Base-by-base conservation (phyloP, 1,284 basidiomycete species). In the Rhizoctonia solani region DNA sequence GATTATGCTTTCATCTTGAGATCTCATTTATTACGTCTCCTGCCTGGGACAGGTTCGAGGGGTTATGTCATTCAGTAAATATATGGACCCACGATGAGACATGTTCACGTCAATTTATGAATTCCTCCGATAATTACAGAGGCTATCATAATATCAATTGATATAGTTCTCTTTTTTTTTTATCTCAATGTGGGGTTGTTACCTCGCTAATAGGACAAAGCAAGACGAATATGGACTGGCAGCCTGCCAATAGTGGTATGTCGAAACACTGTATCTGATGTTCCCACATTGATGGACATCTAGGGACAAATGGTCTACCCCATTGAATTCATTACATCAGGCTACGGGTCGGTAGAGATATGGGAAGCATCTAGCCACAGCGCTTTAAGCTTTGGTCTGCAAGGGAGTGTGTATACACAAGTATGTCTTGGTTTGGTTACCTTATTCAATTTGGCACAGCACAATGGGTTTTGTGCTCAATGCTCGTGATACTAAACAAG, bases 281-380 rank as follows among this genome's bases (percentile, higher is more conserved):
- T 61, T 61, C 58, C 47, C 58, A 61, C 58, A 61, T 34, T 50
- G 58, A 61, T 61, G 29, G 23, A 14, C 44, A 61, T 61, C 58
- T 39, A 9, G 58, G 32, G 47, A 37, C 34, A 46, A 49, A 21
- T 13, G 32, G 14, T 16, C 14, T n/a, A 16, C 11, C 32, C 32
- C 5, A 44, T 6, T 44, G 41, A 44, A 21, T 44, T 4, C 32
- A 34, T 34, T 34, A 34, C 32, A 34, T 34, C 32, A 34, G 32
- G 32, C 32, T 11, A 4, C 32, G n/a, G 32, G 11, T 34, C 4
- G 11, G 4, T 34, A 34, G 11, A 34, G 11, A 4, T 11, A 34
- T 4, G 32, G 32, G 32, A 34, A 11, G 11, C 32, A 4, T 11
- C 32, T 11, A 4, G 11, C 32, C 32, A 4, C 32, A n/a, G n/a